Percentiles rank a stretch among this genome's conserved stretches.
Evolutionary conservation across 257 asterid species (phyloP).

Genomic region (Nicotiana sylvestris): DNA sequence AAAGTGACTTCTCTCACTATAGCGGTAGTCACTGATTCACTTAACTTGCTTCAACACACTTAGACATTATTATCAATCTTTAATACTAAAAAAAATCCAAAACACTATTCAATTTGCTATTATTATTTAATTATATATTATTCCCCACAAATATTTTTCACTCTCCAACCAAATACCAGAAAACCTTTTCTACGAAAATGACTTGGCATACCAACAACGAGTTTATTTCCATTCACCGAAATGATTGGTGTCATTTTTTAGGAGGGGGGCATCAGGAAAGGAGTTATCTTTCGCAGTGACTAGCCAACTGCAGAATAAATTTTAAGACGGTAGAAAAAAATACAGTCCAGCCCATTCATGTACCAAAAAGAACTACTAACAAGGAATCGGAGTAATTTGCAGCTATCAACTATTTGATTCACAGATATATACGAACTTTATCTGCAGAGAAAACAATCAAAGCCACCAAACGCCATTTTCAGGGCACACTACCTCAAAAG

Average conservation of each 20-base stretch:
- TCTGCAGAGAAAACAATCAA: background rate
- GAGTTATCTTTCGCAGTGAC: background rate
- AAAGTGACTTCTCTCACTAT: too few relatives aligned
- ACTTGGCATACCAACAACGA: background rate
- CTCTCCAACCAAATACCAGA: background rate
- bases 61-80: background rate
- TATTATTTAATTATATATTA: too few relatives aligned
- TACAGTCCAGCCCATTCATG: conserved; percentile 3
- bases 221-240: background rate
- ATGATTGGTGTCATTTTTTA: background rate
- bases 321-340: background rate
- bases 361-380: background rate
- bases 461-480: background rate
- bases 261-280: background rate
- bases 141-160: background rate
- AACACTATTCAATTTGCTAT: background rate
- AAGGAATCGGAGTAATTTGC: background rate
- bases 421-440: conserved; percentile 1
- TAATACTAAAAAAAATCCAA: background rate
- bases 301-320: background rate
- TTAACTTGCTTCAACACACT: too few relatives aligned
- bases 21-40: too few relatives aligned
- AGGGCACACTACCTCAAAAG: background rate
- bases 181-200: background rate
- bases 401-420: background rate